A percentile compares a stretch with the other conserved stretches of the same genome.
phyloP scores from a whole-genome alignment of 2,329 filamentous ascomycete genomes.

The Drechslera avenae region DNA sequence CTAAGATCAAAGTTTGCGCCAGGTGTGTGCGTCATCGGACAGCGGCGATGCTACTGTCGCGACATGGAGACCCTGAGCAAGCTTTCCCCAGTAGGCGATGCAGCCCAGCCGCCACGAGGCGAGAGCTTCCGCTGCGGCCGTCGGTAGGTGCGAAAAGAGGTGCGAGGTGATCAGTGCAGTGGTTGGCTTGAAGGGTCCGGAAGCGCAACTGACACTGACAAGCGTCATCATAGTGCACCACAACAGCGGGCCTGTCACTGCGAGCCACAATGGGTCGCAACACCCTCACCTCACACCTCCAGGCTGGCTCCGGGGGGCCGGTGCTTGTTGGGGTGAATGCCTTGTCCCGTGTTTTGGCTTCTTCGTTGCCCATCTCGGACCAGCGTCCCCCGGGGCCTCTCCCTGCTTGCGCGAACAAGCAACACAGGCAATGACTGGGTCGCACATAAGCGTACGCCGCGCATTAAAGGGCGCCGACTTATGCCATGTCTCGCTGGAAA shows the following conservation, averaged over 20 bases:
- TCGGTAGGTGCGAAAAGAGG: conserved; percentile 20
- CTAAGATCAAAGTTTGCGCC: conserved; percentile 12
- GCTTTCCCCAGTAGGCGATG: conserved; percentile 23
- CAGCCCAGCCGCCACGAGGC: conserved; percentile 15
- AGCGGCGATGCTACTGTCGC: conserved; percentile 15
- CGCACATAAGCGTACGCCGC: conserved; percentile 23
- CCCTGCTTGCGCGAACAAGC: conserved; percentile 12
- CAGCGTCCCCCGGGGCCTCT: not conserved
- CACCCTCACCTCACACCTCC: conserved; percentile 20
- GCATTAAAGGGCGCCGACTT: conserved; percentile 23
- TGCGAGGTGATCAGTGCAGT: conserved; percentile 23
- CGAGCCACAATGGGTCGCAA: conserved; percentile 39
- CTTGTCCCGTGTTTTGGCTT: not conserved
- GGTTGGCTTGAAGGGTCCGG: conserved; percentile 34
- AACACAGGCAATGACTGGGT: conserved; percentile 15
- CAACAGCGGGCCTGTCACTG: conserved; percentile 38
- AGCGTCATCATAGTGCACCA: conserved; percentile 35
- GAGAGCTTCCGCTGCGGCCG: conserved; percentile 20
- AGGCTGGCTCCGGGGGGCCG: conserved; percentile 7
- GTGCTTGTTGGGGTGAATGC: conserved; percentile 10
- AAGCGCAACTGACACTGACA: conserved; percentile 41
- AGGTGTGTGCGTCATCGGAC: conserved; percentile 12
- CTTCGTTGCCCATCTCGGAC: no score
- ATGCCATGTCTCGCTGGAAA: conserved; percentile 29
- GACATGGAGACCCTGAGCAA: conserved; percentile 22